Evolutionary conservation across 257 asterid species (phyloP), one percentile per base, ranked within the genome.

Genomic region (Osmanthus fragrans): DNA sequence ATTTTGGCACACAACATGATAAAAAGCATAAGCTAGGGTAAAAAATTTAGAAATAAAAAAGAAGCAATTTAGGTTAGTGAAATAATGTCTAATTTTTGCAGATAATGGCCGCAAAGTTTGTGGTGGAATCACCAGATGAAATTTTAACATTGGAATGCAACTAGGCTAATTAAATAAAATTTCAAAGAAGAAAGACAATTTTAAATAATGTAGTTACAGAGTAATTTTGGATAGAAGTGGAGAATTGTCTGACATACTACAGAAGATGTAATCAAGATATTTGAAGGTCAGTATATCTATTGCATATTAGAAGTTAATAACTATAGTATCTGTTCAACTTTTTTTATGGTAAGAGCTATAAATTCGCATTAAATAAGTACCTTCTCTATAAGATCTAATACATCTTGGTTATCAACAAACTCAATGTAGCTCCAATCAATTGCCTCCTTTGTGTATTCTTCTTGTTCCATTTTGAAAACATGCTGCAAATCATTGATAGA

Each of bases 381-480:
- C 98, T 91, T 94, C 88, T 94, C 99, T 75, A 94, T 91, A 77
- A 94, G 99, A 89, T 94, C 99, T 80, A 94, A 84, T 70, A 94
- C 97, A 87, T 94, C 99, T 86, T 94, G 97, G 88, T 94, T 92
- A 81, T 94, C 99, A 79, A 94, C 99, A 78, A 94, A 94, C 87
- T 94, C 99, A 81, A 94, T 94, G 85, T 94, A 94, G 91, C 99
- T 92, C 99, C 99, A 92, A 79, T 94, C 73, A 73, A 94, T 94
- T 80, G 83, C 93, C 88, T 94, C 99, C 89, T 92, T 92, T 37
- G 92, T 88, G 88, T 94, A 94, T 81, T 94, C 99, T 85, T 94
- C 99, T 90, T 94, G 99, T 86, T 94, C 98, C 98, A 90, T 94
- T 88, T 94, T 94, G 84, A 94, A 94, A 64, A 94, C 99, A 86